Base-by-base conservation (phyloP, 2,329 filamentous ascomycete species). In the Nigrograna mackinnonii region DNA sequence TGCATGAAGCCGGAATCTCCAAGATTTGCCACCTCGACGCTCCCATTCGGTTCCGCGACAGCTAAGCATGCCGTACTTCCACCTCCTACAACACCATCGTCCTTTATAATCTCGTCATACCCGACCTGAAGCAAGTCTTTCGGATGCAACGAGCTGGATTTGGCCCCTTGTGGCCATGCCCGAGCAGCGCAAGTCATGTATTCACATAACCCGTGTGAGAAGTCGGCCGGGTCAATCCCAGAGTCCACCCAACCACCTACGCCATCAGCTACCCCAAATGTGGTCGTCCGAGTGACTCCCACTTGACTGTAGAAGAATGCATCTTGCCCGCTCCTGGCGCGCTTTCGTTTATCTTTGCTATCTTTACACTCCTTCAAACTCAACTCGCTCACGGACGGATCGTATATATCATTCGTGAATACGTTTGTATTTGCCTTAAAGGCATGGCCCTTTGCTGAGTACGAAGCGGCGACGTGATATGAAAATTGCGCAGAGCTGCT, bases 161-260 rank as follows among this genome's bases (percentile, higher is more conserved):
- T 68, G 52, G 47, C 67, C 44, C 40, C 69, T 55, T 50, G 71
- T 60, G 68, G 62, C 68, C 83, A 79, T 36, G 79, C 75, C 61
- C 84, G 77, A 13, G 91, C 88, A 11, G 82, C 82, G 37, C 84
- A 78, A 3, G 91, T 89, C 91, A 97, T 97, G 69, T 95, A 88
- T 57, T 90, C 85, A 76, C 94, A 97, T 46, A 99, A 77, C 30
- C 87, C 89, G 66, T 97, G 92, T 3, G 92, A 94, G 70, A 97
- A 97, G 70, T 96, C 89, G 20, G 91, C 91, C 6, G 94, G 91
- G 62, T 99, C 91, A 39, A 99, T 86, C 33, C 91, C 91, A 28
- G 87, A 92, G 57, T 96, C 89, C 50, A 87, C 83, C 91, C 94
- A 99, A 24, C 94, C 94, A 35, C 94, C 94, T 0, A 99, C 94